A percentile compares a stretch with the other conserved stretches of the same genome.
These are phyloP conservation scores for Termitomyces sp. DNA, from an alignment of 768 basidiomycete genomes.

Conservation along the genomic window DNA sequence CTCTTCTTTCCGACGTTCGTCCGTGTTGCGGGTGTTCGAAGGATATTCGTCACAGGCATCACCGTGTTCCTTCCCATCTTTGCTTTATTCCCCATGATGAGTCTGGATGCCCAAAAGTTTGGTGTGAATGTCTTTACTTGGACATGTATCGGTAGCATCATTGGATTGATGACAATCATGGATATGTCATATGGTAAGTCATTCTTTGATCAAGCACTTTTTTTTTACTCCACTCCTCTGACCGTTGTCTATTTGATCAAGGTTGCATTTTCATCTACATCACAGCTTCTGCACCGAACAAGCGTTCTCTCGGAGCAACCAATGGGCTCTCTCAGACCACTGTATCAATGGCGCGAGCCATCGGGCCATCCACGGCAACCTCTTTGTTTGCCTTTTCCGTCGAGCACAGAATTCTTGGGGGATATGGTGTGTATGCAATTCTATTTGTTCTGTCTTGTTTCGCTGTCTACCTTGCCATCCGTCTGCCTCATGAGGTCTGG, in stretches of 20 bases:
- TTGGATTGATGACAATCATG: conserved; percentile 25
- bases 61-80: conserved; percentile 28
- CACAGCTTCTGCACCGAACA: conserved; percentile 43
- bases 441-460: conserved; percentile 26
- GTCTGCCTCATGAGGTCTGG: conserved; percentile 33
- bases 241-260: conserved; percentile 9
- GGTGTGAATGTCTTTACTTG: conserved; percentile 28
- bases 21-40: conserved; percentile 31
- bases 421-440: conserved; percentile 39
- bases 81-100: conserved; percentile 37
- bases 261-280: conserved; percentile 47
- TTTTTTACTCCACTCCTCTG: not conserved
- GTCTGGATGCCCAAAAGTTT: conserved; percentile 25
- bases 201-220: not conserved
- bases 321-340: conserved; percentile 45
- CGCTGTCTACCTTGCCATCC: conserved; percentile 24
- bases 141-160: conserved; percentile 22
- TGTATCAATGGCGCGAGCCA: conserved; percentile 37
- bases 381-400: conserved; percentile 51
- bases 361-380: conserved; percentile 43
- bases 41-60: conserved; percentile 30
- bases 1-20: conserved; percentile 33
- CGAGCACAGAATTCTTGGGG: conserved; percentile 37
- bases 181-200: conserved; percentile 35
- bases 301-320: conserved; percentile 42